Base-by-base conservation (phyloP, 805 yeast species). In the Yamadazyma paraphyllophila region DNA sequence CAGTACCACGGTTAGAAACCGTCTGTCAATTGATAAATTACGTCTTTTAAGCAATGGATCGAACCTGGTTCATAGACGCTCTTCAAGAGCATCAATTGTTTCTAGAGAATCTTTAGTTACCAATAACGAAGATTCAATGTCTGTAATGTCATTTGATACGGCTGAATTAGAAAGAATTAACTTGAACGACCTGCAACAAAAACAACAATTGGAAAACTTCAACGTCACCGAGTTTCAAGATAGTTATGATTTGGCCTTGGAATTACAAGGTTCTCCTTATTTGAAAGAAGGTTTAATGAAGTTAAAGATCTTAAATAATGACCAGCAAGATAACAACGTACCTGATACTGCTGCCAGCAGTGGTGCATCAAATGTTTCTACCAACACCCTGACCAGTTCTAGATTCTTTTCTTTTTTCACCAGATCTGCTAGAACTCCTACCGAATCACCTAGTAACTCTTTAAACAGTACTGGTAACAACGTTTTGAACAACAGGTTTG, bases 221-320 rank as follows among this genome's bases (percentile, higher is more conserved):
- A 61, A 69, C 49, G 65, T 66, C 12, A 62, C 65, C 34, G 69
- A 70, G 45, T 72, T 63, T 55, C 75, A 71, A 52, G 77, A 69
- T 51, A 74, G 74, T 27, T 75, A 73, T 47, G 89, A 84, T 60
- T 71, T 78, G 51, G 78, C 77, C 32, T 67, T 84, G 46, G 90
- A 83, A 56, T 67, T 81, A 38, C 74, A 75, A 43, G 92, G 92
- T 1, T 81, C 91, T 0, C 92, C 94, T 1, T 85, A 88, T 80
- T 73, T 82, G 46, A 83, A 85, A 58, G 92, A 85, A 63, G 92
- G 94, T 1, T 56, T 85, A 31, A 67, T 82, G 52, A 71, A 76
- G 50, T 61, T 69, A 54, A 65, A 62, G 47, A 62, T 69, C 24
- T 51, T 61, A 44, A 62, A 69, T 49, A 63, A 70, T 56, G 74